Evolutionary conservation across 2,329 filamentous ascomycete species (phyloP).

Genomic region (Boeremia exigua): DNA sequence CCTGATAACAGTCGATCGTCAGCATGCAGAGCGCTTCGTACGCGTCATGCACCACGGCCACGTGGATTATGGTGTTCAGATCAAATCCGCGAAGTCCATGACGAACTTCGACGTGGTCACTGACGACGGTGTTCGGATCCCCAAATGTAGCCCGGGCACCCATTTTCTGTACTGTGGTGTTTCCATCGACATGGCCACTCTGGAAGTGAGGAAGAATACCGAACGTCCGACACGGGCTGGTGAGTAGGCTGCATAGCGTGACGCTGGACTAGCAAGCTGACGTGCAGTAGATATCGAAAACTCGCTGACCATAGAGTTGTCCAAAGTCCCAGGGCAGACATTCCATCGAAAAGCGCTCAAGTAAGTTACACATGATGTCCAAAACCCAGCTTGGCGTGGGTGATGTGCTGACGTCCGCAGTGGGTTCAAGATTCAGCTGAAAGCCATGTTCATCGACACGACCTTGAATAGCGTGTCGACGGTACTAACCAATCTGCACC

Average conservation of each 20-base stretch:
- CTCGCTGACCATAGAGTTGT: conserved; percentile 79
- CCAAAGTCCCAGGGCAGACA: conserved; percentile 72
- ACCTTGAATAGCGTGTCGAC: conserved; percentile 73
- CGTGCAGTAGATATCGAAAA: conserved; percentile 62
- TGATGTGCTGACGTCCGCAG: conserved; percentile 35
- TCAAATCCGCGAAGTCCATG: conserved; percentile 80
- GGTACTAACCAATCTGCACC: conserved; percentile 75
- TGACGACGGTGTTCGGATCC: conserved; percentile 53
- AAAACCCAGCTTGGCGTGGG: background rate
- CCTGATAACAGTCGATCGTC: conserved; percentile 74
- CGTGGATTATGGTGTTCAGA: conserved; percentile 77
- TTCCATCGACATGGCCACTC: conserved; percentile 73
- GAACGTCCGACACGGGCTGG: conserved; percentile 58
- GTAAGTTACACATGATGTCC: conserved; percentile 51
- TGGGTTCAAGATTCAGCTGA: conserved; percentile 83
- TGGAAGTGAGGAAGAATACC: conserved; percentile 76
- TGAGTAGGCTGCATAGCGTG: conserved; percentile 43
- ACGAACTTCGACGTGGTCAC: conserved; percentile 78
- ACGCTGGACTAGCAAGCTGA: conserved; percentile 15
- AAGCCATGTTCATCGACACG: conserved; percentile 83
- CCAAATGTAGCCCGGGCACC: conserved; percentile 48
- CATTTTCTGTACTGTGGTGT: conserved; percentile 91
- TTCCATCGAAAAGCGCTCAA: conserved; percentile 80
- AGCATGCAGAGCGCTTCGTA: conserved; percentile 75
- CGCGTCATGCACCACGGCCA: conserved; percentile 80